Conservation (phyloP, 1,139 yeast genomes). For the Yamadazyma pseudoaaseri region DNA sequence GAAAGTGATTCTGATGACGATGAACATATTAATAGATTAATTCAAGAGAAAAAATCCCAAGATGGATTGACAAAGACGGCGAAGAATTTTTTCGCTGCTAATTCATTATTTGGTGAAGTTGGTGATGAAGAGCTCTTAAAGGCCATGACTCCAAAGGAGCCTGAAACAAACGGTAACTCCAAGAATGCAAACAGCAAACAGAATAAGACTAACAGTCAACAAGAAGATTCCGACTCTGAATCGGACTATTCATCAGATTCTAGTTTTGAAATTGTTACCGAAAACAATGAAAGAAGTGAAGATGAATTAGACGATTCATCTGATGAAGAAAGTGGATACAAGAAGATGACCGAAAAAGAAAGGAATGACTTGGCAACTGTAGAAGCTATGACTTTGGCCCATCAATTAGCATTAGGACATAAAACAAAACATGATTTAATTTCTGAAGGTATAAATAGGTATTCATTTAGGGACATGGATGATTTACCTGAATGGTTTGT, state of each 20-base stretch:
- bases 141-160: constrained; percentile 19
- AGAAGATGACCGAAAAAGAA: constrained; percentile 48
- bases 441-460: constrained; percentile 89
- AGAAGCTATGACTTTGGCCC: constrained; percentile 98
- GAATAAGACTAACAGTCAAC: constrained; percentile 3
- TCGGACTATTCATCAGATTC: constrained; percentile 32
- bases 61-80: constrained; percentile 71
- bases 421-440: constrained; percentile 78
- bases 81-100: constrained; percentile 67
- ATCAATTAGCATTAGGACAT: constrained; percentile 88
- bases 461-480: constrained; percentile 87
- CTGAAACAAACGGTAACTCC: constrained; percentile 3
- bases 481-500: constrained; percentile 94
- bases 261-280: constrained; percentile 53
- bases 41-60: constrained; percentile 53
- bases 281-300: constrained; percentile 22
- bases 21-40: constrained; percentile 63
- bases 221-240: constrained; percentile 20
- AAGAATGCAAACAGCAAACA: constrained; percentile 9
- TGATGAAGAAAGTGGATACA: constrained; percentile 34
- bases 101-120: constrained; percentile 70
- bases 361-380: constrained; percentile 86
- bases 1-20: constrained; percentile 62
- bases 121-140: constrained; percentile 44
- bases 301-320: constrained; percentile 43